phyloP scores from a whole-genome alignment of 164 flowering plant genomes.

The Nymphaea thermarum region DNA sequence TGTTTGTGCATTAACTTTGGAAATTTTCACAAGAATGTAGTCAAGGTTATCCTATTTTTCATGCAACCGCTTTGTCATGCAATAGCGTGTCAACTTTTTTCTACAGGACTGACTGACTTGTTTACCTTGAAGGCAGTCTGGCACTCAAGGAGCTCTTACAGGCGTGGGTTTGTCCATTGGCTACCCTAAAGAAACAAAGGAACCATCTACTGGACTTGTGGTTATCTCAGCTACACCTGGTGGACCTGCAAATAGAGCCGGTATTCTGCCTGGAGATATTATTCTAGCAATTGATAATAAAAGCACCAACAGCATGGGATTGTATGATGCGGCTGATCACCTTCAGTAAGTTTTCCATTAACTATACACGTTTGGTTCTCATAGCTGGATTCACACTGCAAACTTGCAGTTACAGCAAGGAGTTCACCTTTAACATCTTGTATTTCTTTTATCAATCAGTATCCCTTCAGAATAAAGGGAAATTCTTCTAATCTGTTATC shows the following conservation, averaged over 20 bases:
- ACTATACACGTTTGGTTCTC: background rate
- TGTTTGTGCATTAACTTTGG: background rate
- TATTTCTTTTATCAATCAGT: too few species aligned
- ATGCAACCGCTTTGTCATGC: background rate
- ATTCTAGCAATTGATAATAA: conserved; percentile 62
- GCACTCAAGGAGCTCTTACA: conserved; percentile 89
- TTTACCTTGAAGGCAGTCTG: conserved; percentile 93
- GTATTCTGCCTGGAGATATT: conserved; percentile 68
- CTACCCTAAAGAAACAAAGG: conserved; percentile 47
- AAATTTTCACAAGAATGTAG: background rate
- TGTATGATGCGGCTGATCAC: conserved; percentile 92
- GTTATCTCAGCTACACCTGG: conserved; percentile 90
- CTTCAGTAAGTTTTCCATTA: conserved; percentile 57
- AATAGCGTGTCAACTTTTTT: background rate
- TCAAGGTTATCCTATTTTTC: background rate
- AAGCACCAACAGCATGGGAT: conserved; percentile 67
- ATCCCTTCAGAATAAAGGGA: too few species aligned
- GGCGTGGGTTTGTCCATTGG: conserved; percentile 97
- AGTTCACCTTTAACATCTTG: too few species aligned
- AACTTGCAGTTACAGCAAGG: too few species aligned
- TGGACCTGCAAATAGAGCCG: conserved; percentile 90
- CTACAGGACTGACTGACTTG: background rate
- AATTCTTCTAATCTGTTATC: too few species aligned
- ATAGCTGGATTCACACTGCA: background rate
- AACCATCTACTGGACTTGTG: conserved; percentile 53